These are phyloP conservation scores for Colletotrichum navitas DNA, from an alignment of 2,329 filamentous ascomycete genomes.

Conservation along the genomic window DNA sequence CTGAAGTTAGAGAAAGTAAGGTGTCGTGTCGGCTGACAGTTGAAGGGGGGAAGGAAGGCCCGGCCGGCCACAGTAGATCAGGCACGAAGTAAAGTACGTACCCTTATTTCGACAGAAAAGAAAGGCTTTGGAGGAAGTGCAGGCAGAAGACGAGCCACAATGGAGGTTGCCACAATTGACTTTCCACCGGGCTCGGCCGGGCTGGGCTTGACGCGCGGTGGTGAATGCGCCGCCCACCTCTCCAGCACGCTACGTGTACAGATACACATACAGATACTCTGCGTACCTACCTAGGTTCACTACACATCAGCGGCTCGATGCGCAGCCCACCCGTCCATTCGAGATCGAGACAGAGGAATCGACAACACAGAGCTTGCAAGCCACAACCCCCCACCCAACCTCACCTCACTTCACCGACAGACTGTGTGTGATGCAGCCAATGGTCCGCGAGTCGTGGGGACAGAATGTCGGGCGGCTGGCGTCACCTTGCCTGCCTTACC, in stretches of 20 bases:
- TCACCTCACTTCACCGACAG: neutral
- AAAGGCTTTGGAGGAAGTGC: neutral
- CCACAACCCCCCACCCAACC: neutral
- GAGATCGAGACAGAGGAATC: neutral
- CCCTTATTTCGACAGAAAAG: neutral
- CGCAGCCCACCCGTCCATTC: neutral
- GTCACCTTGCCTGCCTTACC: constrained; percentile 27
- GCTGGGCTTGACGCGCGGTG: constrained; percentile 14
- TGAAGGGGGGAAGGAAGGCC: constrained; percentile 5
- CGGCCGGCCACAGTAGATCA: neutral
- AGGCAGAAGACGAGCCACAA: constrained; percentile 7
- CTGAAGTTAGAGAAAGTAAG: constrained; percentile 12
- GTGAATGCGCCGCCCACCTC: constrained; percentile 4
- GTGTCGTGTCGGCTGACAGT: constrained; percentile 26
- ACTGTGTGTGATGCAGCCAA: neutral
- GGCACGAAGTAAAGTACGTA: too few species aligned
- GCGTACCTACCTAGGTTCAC: too few species aligned
- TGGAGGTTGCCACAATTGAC: constrained; percentile 16
- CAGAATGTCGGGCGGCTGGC: constrained; percentile 12
- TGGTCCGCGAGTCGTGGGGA: constrained; percentile 7
- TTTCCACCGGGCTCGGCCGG: constrained; percentile 4
- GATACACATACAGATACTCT: neutral
- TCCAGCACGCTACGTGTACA: neutral
- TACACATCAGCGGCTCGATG: neutral
- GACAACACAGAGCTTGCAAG: constrained; percentile 1